These are phyloP conservation scores for Abrus precatorius DNA, from an alignment of 306 rosid species.

Conservation along the genomic window DNA sequence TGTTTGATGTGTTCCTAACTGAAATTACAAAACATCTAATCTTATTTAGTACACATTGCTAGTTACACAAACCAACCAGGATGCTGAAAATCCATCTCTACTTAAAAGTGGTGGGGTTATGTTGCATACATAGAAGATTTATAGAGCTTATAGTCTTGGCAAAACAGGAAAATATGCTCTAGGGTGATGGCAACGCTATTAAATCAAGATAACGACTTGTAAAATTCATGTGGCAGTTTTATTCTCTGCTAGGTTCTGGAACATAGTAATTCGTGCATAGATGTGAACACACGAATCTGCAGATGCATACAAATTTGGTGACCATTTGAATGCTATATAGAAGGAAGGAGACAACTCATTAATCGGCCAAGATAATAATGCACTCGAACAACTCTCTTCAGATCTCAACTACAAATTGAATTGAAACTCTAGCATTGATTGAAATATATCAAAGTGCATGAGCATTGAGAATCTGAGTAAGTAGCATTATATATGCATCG, in stretches of 20 bases:
- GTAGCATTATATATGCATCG: constrained; percentile 30
- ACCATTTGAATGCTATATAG: constrained; percentile 10
- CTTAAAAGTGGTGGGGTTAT: not conserved
- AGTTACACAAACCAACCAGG: not conserved
- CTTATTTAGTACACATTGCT: not conserved
- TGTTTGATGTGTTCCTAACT: too few relatives aligned
- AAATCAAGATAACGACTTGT: constrained; percentile 15
- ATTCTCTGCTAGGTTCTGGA: not conserved
- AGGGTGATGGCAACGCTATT: constrained; percentile 11
- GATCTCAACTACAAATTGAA: constrained; percentile 30
- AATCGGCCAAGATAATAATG: not conserved
- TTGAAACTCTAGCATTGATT: constrained; percentile 15
- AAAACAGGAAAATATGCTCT: not conserved
- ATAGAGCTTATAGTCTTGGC: not conserved
- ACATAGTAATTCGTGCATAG: not conserved
- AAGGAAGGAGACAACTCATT: constrained; percentile 37
- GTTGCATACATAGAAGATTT: not conserved
- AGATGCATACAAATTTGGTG: constrained; percentile 32
- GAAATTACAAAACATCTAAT: not conserved
- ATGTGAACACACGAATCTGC: not conserved
- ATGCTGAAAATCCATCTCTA: not conserved
- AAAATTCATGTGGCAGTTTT: not conserved
- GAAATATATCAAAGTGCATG: constrained; percentile 25
- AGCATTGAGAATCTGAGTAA: constrained; percentile 22
- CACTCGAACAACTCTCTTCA: constrained; percentile 1